Evolutionary conservation across 1,284 basidiomycete genomes (phyloP).

Genomic region (Malassezia yamatoensis): DNA sequence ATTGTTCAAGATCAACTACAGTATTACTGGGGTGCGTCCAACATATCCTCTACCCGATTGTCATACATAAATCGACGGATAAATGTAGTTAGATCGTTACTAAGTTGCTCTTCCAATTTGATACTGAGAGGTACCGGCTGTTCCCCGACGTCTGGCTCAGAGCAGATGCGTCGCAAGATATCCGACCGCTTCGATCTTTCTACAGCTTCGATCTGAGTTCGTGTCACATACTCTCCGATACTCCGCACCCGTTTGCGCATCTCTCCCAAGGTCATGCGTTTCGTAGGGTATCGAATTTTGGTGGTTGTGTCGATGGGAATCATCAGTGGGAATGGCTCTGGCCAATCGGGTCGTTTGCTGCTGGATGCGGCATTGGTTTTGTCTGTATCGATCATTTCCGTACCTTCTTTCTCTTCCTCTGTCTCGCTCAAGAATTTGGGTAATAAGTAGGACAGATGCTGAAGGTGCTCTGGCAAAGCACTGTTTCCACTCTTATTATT

Average conservation of each 20-base stretch:
- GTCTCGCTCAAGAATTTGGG: constrained; percentile 56
- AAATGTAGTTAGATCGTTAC: constrained; percentile 37
- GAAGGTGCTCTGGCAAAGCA: constrained; percentile 84
- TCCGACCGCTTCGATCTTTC: constrained; percentile 45
- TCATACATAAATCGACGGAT: constrained; percentile 25
- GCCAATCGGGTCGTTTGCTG: constrained; percentile 2
- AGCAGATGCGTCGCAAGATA: constrained; percentile 41
- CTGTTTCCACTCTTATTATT: not conserved
- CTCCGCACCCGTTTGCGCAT: constrained; percentile 91
- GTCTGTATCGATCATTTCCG: not conserved
- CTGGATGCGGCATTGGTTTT: not conserved
- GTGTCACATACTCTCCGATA: constrained; percentile 71
- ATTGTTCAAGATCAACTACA: too few species aligned
- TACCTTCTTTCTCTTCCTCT: not conserved
- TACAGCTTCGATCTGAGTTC: constrained; percentile 48
- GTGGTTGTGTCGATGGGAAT: constrained; percentile 65
- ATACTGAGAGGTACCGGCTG: constrained; percentile 31
- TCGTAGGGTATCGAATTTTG: constrained; percentile 84
- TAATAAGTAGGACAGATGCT: constrained; percentile 72
- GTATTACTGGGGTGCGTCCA: too few species aligned
- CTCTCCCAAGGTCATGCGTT: constrained; percentile 84
- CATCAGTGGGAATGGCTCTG: constrained; percentile 28
- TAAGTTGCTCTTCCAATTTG: constrained; percentile 41
- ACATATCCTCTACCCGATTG: not conserved
- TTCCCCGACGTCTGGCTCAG: not conserved